Evolutionary conservation across 257 asterid genomes (phyloP), one percentile per base, ranked within the genome.

Genomic region (Cruciata laevipes): DNA sequence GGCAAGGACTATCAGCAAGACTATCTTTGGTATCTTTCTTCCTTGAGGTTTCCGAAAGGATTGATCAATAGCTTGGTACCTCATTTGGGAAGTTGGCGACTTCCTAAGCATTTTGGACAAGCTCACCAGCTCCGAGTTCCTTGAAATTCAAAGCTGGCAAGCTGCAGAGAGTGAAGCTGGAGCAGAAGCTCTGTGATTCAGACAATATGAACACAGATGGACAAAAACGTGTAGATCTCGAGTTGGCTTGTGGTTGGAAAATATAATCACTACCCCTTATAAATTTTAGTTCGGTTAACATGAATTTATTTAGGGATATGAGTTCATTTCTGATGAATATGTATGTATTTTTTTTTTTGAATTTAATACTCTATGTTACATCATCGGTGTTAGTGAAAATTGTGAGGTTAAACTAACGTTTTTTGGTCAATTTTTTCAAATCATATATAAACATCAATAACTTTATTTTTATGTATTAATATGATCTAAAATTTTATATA

Each of bases 21-120:
- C 71, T 51, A 53, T 30, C 31, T 53, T 67, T 0, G 71, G 71
- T 51, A 52, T 52, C 62, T 32, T 67, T 67, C 71, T n/a, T 18
- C 61, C 14, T 32, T 52, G 62, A 23, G 42, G 71, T 20, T 66
- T 66, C 61, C 61, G 30, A 21, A 31, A 32, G 9, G 52, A 52
- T 31, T 49, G 63, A 8, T 67, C 35, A 32, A 53, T 57, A 35
- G 71, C 71, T 1, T 52, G 49, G 60, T 44, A 47, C 69, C 47
- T 65, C 69, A 55, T 67, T 52, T 32, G 27, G 61, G 61, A 12
- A 17, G 47, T n/a, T 7, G 66, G 66, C 51, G 40, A 35, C 66
- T 35, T 62, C 38, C 66, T 62, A 9, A 16, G 66, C 66, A 61
- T 61, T 61, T 61, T 18, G 44, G 44, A 31, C 44, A 33, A 27